Percentiles rank a stretch among this genome's conserved stretches.
phyloP scores from a whole-genome alignment of 257 asterid species.

The Solanum gandarillasii region DNA sequence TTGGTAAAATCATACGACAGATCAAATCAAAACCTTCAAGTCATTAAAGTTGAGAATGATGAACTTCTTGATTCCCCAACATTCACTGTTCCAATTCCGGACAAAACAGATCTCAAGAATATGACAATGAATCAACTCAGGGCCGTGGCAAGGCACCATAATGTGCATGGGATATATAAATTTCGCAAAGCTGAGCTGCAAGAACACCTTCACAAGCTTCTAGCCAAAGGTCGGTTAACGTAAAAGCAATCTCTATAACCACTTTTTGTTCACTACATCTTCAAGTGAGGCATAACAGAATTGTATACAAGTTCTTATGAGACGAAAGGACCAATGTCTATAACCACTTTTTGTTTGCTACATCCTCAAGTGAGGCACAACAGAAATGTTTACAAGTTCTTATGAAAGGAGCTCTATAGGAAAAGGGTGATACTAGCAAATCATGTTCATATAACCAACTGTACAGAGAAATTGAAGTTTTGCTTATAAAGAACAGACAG shows the following conservation, averaged over 20 bases:
- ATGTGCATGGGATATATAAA: slow-evolving; percentile 11
- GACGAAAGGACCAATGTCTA: not conserved
- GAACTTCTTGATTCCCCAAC: not conserved
- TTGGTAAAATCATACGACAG: not conserved
- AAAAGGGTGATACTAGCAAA: not conserved
- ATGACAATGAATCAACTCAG: slow-evolving; percentile 17
- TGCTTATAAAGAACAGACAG: not conserved
- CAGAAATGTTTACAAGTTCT: not conserved
- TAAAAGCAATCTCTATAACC: not conserved
- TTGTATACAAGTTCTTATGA: not conserved
- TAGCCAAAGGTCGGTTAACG: not conserved
- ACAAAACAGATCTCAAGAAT: not conserved
- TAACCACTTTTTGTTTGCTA: not conserved
- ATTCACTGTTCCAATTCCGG: not conserved
- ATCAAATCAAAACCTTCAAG: not conserved
- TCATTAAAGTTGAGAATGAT: not conserved
- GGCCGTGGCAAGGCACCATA: slow-evolving; percentile 25
- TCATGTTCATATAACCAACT: not conserved
- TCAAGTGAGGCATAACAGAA: not conserved
- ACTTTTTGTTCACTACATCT: not conserved
- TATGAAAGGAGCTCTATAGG: not conserved
- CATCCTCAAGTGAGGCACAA: not conserved
- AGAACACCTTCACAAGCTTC: slow-evolving; percentile 1
- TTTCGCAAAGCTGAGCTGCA: slow-evolving; percentile 23
- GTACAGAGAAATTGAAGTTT: not conserved